These are phyloP conservation scores for Mortierella antarctica DNA, from an alignment of 192 early-diverging fungal species.

Conservation along the genomic window DNA sequence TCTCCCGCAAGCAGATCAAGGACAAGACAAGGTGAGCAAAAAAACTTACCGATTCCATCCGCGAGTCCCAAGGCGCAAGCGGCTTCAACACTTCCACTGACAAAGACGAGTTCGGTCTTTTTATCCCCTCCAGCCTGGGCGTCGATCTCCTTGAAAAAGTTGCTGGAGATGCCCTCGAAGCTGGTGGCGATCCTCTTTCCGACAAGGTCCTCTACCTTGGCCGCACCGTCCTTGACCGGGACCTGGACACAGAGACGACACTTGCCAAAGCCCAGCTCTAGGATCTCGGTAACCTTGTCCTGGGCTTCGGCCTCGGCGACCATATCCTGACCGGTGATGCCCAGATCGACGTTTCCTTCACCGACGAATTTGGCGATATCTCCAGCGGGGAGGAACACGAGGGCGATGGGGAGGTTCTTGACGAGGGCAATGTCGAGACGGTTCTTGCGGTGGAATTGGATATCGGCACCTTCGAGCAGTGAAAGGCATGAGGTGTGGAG, in stretches of 20 bases:
- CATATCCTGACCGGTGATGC: constrained; percentile 98
- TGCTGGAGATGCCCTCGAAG: constrained; percentile 78
- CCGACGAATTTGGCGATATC: constrained; percentile 98
- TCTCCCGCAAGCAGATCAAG: neutral
- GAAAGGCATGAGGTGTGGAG: constrained; percentile 90
- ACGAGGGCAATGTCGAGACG: constrained; percentile 98
- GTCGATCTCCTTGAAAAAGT: constrained; percentile 84
- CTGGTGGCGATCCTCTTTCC: constrained; percentile 96
- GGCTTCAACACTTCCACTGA: constrained; percentile 94
- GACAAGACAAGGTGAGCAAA: neutral
- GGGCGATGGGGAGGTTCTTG: constrained; percentile 91
- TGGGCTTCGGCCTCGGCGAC: constrained; percentile 82
- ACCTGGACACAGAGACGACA: constrained; percentile 95
- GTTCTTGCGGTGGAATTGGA: constrained; percentile 94
- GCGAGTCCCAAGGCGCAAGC: constrained; percentile 96
- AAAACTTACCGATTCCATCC: constrained; percentile 88
- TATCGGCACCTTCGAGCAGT: constrained; percentile 90
- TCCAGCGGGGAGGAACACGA: constrained; percentile 94
- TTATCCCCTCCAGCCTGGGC: constrained; percentile 54
- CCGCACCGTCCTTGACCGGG: constrained; percentile 67
- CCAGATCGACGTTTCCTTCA: constrained; percentile 95
- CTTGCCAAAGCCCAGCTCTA: constrained; percentile 91
- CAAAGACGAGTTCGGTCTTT: constrained; percentile 85
- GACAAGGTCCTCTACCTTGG: constrained; percentile 72
- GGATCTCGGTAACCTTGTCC: constrained; percentile 75